Evolutionary conservation across 2,329 filamentous ascomycete species (phyloP), one percentile per base, ranked within the genome.

Genomic region (Lithohypha guttulata): DNA sequence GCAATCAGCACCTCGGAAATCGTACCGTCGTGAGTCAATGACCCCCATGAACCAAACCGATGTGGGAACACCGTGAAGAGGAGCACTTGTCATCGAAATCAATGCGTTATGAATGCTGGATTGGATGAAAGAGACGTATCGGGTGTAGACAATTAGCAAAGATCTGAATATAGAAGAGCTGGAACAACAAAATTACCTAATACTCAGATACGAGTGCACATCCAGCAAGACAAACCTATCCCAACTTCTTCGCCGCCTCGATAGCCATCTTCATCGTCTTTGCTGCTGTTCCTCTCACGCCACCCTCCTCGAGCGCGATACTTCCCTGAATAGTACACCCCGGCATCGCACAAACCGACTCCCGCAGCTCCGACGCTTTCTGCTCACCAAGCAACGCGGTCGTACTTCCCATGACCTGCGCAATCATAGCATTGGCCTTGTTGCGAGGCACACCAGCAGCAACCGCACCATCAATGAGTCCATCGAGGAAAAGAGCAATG

Each of bases 281-380:
- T 15, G 37, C 37, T 15, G 37, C 13, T 8, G 13, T 22, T 6
- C 28, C 66, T 48, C 66, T 58, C 11, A 70, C 29, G 5, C 37
- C 26, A 18, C 37, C 37, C 19, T 40, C 28, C 19, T 40, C 37
- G 7, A 71, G 51, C 14, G 63, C 64, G 45, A 68, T 47, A 34
- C 70, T 50, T 0, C 68, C 68, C 3, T 61, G 64, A 42, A 69
- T 67, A 7, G 68, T 70, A 51, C 66, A 70, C 1, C 68, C 68
- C 6, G 65, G 66, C 2, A 68, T 68, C 15, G 67, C 69, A 14
- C 55, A 59, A 1, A 70, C 64, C 53, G 67, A 68, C 34, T 71
- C 68, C 45, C 62, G 58, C 30, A 70, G 45, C 13, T 68, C 55
- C n/a, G 66, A 66, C 3, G 68, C 67, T 50, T 70, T 66, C 54